Conservation (phyloP, 2,329 filamentous ascomycete genomes). For the Cercospora janseana region DNA sequence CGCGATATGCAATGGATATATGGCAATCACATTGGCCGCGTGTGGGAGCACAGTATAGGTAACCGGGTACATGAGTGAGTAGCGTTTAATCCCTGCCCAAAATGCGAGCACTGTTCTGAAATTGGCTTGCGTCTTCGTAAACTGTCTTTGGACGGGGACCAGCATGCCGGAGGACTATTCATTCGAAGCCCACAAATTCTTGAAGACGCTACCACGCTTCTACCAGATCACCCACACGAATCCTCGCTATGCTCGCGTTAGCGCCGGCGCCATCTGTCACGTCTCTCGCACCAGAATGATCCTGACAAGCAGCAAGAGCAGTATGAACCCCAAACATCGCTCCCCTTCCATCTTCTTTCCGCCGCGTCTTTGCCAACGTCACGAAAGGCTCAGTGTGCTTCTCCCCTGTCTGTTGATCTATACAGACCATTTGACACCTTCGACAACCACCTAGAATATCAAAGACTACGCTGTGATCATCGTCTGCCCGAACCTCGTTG, state of each 20-base stretch:
- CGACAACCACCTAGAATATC: slow-evolving; percentile 79
- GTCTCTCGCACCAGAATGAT: background rate
- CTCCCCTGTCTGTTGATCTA: slow-evolving; percentile 78
- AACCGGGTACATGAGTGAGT: no score
- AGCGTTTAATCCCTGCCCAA: no score
- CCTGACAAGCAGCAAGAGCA: background rate
- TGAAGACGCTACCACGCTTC: background rate
- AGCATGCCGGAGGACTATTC: no score
- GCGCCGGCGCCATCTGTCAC: no score
- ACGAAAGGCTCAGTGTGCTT: slow-evolving; percentile 82
- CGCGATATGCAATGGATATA: slow-evolving; percentile 45
- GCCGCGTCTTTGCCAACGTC: slow-evolving; percentile 83
- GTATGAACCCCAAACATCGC: slow-evolving; percentile 86
- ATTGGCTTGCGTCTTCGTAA: no score
- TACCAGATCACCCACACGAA: background rate
- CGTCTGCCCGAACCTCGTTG: slow-evolving; percentile 36
- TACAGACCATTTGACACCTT: slow-evolving; percentile 93
- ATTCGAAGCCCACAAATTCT: no score
- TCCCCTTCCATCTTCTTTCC: slow-evolving; percentile 76
- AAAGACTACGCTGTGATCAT: slow-evolving; percentile 51
- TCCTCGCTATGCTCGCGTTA: no score
- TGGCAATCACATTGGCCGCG: slow-evolving; percentile 41
- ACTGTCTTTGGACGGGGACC: no score
- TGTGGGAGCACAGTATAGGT: slow-evolving; percentile 26
- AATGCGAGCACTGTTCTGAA: no score